Base-by-base conservation (phyloP, 257 asterid species). In the Coffea eugenioides region DNA sequence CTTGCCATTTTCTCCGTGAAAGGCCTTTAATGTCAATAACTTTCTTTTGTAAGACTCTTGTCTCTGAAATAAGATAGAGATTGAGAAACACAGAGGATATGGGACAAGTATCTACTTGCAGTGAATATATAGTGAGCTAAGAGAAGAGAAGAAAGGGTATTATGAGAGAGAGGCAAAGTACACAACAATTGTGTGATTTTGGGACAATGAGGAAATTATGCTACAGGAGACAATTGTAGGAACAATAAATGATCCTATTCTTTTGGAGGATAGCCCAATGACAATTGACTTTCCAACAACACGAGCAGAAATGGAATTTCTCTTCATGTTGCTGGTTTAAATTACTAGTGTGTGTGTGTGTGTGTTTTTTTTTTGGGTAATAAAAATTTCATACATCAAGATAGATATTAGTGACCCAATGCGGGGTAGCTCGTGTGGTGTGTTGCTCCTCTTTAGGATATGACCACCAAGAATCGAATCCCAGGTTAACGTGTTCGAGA, bases 91-190 rank as follows among this genome's bases (percentile, higher is more conserved):
- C 2, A 57, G 2, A 21, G 6, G 65, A 57, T n/a, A 57, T 21
- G 25, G 9, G 25, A 57, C 8, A 57, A 57, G 1, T 54, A 54
- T 23, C 8, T 56, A 16, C 64, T 52, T 52, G 57, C 57, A 52
- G 15, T 13, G 18, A 3, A 52, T 13, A 52, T 52, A 52, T 52
- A 52, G 14, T 49, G 54, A 11, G 46, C 25, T 11, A 0, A 61
- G n/a, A 43, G n/a, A 36, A 2, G 1, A 8, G 73, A 3, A 79
- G 36, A 56, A n/a, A 54, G 52, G 15, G 13, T 39, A 5, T 39
- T 39, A 39, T n/a, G 18, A 12, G n/a, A 21, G 68, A 80, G 43
- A 74, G 75, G 51, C 52, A 69, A 43, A 81, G 54, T n/a, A 70
- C 34, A 62, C 13, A 59, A 23, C 10, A 56, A 56, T 59, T 21